Evolutionary conservation across 2,329 filamentous ascomycete species (phyloP).

Genomic region (Paracoccidioides lutzii): DNA sequence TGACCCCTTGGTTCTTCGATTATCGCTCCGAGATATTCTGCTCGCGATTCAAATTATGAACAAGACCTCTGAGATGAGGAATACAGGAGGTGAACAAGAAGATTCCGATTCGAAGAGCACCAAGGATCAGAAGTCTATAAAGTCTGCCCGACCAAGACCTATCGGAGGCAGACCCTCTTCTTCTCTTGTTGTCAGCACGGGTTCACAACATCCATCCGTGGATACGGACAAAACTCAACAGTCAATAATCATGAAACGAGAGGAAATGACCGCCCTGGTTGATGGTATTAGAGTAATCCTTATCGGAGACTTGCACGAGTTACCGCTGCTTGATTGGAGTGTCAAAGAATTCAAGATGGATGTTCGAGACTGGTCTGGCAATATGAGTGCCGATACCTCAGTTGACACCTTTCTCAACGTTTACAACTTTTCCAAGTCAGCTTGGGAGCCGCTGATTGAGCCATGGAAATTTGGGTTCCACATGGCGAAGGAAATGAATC

Average conservation of each 20-base stretch:
- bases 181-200: neutral
- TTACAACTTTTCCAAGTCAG: constrained; percentile 98
- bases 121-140: constrained; percentile 20
- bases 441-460: constrained; percentile 92
- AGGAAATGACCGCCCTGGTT: constrained; percentile 74
- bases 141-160: neutral
- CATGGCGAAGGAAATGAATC: constrained; percentile 62
- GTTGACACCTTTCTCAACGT: constrained; percentile 92
- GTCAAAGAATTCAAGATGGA: constrained; percentile 79
- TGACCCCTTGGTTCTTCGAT: constrained; percentile 76
- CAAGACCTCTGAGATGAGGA: constrained; percentile 77
- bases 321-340: constrained; percentile 87
- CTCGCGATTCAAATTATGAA: constrained; percentile 85
- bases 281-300: constrained; percentile 85
- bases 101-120: constrained; percentile 44
- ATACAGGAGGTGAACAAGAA: constrained; percentile 32
- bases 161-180: neutral
- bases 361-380: constrained; percentile 82
- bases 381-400: constrained; percentile 74
- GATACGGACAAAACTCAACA: constrained; percentile 11
- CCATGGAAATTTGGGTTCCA: constrained; percentile 94
- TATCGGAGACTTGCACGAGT: constrained; percentile 88
- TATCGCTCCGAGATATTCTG: constrained; percentile 89
- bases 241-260: constrained; percentile 49
- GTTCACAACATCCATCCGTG: constrained; percentile 5